Evolutionary conservation across 2,329 filamentous ascomycete genomes (phyloP), one percentile per base, ranked within the genome.

Genomic region (Alternaria brassicae): DNA sequence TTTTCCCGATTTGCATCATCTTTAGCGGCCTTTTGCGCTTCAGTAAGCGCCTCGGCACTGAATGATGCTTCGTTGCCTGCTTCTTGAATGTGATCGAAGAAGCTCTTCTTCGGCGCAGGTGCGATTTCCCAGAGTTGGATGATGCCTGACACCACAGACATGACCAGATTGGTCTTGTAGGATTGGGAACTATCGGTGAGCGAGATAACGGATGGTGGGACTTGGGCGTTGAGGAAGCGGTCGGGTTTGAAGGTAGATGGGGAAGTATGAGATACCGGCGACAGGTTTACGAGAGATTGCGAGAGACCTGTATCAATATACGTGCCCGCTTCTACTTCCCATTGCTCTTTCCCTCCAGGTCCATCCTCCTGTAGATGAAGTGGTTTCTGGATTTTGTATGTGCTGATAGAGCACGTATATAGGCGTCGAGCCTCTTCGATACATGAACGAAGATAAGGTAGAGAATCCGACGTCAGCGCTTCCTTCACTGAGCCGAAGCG

Each of bases 71-170:
- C 74, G 17, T 70, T 69, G 7, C 71, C 61, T 12, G 71, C 72
- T 53, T 76, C 75, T n/a, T 72, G 66, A 65, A 73, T 68, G 27
- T 71, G 66, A 13, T 77, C 73, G 10, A 71, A 60, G 32, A 77
- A 62, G 4, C 58, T 65, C 60, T 75, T 77, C 59, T 76, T 75
- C 3, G 74, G 72, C 23, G 74, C 74, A 0, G 74, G 65, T 1
- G 53, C 47, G 28, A 78, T 69, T 8, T 77, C 74, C 75, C 75
- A 78, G 2, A 78, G 69, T 60, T 78, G 75, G 15, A 66, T 58
- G 7, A 78, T 63, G 23, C 75, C 74, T 30, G 74, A 68, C 4
- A 77, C 52, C n/a, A 77, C 60, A 1, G 73, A 60, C 5, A 72
- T 44, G 8, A 75, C 53, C 6, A 77, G 67, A 0, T 70, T 66